Base-by-base conservation (phyloP, 495 filamentous ascomycete species). In the Symbiotaphrina buchneri region DNA sequence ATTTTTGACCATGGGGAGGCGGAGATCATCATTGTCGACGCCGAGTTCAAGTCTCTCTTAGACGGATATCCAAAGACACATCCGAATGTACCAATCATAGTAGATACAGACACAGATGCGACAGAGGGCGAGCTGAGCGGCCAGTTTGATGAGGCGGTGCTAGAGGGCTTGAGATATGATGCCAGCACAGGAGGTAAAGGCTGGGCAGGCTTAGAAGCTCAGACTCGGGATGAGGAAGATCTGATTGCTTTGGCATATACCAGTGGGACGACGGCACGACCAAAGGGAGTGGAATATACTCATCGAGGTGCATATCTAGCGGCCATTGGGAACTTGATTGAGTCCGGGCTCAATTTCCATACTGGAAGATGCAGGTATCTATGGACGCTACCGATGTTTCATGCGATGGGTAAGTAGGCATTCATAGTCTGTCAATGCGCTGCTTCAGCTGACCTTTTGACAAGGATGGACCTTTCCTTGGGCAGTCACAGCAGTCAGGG, bases 381-480 rank as follows among this genome's bases (percentile, higher is more conserved):
- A 21, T 94, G 83, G 83, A 94, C 74, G 18, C 48, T 94, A 30
- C 83, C 83, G 1, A 87, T 94, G 82, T 97, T 97, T 46, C 87
- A 97, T 56, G 87, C 87, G 15, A 68, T 76, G 42, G 84, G 84
- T 46, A 36, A 38, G 55, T 46, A 19, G 10, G 18, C 30, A 22
- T 16, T 33, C 27, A 18, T 35, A 5, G 25, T 6, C 11, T 32
- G 10, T 18, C n/a, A 15, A 37, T 29, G 3, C 11, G 7, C 6
- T 29, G 14, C n/a, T n/a, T n/a, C 30, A 10, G 30, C 8, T 34
- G 8, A 35, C 7, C 10, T 29, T 28, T 15, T 26, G 16, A 24
- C 20, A 18, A 49, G 39, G 50, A 5, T 54, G 39, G 38, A 40
- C 47, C 10, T 63, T 63, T 31, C 66, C 57, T 7, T 93, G 85